A percentile compares a stretch with the other conserved stretches of the same genome.
Evolutionary conservation across 257 asterid genomes (phyloP).

Genomic region (Orobanche coerulescens): DNA sequence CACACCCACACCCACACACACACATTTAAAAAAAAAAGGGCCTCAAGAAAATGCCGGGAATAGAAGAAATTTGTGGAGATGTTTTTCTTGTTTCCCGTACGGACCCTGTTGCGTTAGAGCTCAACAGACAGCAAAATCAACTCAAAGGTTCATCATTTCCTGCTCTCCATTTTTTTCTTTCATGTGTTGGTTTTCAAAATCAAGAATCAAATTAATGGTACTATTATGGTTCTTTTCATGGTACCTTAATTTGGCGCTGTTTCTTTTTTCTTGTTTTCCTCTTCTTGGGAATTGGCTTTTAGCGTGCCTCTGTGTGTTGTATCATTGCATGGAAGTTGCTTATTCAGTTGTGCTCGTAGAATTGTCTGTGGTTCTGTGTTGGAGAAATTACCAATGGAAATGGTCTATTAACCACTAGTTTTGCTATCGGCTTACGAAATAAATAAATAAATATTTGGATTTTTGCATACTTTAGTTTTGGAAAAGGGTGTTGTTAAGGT

Average conservation of each 20-base stretch:
- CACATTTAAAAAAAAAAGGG: no score
- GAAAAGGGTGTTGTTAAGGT: no score
- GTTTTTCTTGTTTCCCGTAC: constrained; percentile 38
- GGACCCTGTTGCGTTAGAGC: constrained; percentile 70
- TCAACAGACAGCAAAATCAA: constrained; percentile 61
- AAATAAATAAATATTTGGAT: no score
- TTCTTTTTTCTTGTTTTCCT: not conserved
- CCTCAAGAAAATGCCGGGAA: constrained; percentile 30
- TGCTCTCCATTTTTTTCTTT: not conserved
- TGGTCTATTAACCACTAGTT: not conserved
- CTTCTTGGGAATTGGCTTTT: not conserved
- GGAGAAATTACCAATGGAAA: not conserved
- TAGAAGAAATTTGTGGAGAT: constrained; percentile 36
- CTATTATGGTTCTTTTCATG: not conserved
- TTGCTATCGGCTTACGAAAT: no score
- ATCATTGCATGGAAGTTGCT: not conserved
- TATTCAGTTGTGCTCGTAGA: not conserved
- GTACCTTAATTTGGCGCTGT: no score
- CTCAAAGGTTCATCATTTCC: constrained; percentile 57
- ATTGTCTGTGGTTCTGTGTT: not conserved
- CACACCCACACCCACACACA: no score
- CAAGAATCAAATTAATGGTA: constrained; percentile 14
- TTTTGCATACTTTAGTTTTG: no score
- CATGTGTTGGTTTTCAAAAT: not conserved
- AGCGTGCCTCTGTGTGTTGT: not conserved